A percentile compares a stretch with the other conserved stretches of the same genome.
These are phyloP conservation scores for Citrus sp. DNA, from an alignment of 345 rosid genomes.

Conservation along the genomic window DNA sequence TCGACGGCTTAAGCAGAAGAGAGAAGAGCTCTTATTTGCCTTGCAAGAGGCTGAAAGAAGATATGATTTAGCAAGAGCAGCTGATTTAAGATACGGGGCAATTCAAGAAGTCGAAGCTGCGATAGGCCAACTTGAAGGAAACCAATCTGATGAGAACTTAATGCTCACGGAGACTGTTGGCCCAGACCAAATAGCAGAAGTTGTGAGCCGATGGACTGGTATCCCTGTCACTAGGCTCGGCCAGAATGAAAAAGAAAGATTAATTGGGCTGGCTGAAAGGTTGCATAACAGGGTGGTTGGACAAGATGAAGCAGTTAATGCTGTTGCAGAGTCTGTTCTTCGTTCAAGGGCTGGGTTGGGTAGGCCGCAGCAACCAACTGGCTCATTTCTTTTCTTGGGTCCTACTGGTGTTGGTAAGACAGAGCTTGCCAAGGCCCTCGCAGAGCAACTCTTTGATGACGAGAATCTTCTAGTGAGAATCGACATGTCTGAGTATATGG, in stretches of 20 bases:
- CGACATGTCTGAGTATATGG: slow-evolving; percentile 91
- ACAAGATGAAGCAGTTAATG: slow-evolving; percentile 69
- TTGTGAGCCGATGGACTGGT: slow-evolving; percentile 94
- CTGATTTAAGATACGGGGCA: slow-evolving; percentile 81
- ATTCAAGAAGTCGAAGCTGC: slow-evolving; percentile 80
- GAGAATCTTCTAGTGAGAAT: slow-evolving; percentile 75
- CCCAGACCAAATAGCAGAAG: slow-evolving; percentile 91
- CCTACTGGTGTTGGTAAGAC: slow-evolving; percentile 98
- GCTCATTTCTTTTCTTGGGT: slow-evolving; percentile 83
- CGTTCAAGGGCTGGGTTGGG: slow-evolving; percentile 90
- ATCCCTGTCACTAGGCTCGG: slow-evolving; percentile 90
- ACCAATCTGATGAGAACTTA: slow-evolving; percentile 46
- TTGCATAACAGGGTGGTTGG: slow-evolving; percentile 85
- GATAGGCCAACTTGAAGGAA: slow-evolving; percentile 61
- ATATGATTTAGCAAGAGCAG: slow-evolving; percentile 86
- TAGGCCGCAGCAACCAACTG: slow-evolving; percentile 96
- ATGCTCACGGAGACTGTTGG: slow-evolving; percentile 87
- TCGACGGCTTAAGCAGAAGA: slow-evolving; percentile 70
- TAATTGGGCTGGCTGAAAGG: slow-evolving; percentile 77
- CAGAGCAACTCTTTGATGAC: slow-evolving; percentile 86
- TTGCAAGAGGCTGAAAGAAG: slow-evolving; percentile 89
- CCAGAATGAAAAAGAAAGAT: slow-evolving; percentile 75
- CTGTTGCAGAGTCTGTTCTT: slow-evolving; percentile 82
- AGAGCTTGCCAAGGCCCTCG: slow-evolving; percentile 90
- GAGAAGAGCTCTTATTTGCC: slow-evolving; percentile 69